Evolutionary conservation across 805 yeast genomes (phyloP).

Genomic region (Kregervanrija delftensis): DNA sequence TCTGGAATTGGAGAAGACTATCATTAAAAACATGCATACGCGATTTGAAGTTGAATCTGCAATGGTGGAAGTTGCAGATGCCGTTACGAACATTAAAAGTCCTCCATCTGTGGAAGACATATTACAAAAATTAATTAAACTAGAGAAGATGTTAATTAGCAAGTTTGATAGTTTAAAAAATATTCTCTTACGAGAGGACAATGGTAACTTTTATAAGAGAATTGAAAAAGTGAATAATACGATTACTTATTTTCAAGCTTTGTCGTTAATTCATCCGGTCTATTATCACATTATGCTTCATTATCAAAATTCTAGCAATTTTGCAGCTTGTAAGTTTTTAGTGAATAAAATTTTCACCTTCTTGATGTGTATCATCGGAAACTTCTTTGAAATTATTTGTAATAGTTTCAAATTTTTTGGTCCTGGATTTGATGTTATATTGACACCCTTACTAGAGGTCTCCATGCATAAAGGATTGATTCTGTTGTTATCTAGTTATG

Average conservation of each 20-base stretch:
- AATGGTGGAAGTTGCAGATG: constrained; percentile 29
- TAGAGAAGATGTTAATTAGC: constrained; percentile 30
- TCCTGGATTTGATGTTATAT: constrained; percentile 31
- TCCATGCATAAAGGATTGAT: constrained; percentile 32
- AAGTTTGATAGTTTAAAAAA: constrained; percentile 27
- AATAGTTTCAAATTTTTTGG: constrained; percentile 24
- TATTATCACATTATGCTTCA: constrained; percentile 36
- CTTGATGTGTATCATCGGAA: constrained; percentile 29
- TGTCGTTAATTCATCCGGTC: constrained; percentile 32
- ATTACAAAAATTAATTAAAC: constrained; percentile 25
- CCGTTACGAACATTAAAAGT: constrained; percentile 34
- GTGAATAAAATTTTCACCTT: constrained; percentile 28
- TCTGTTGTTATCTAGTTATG: constrained; percentile 12
- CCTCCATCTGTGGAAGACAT: constrained; percentile 33
- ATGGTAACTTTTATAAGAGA: constrained; percentile 14
- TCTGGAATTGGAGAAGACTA: constrained; percentile 34
- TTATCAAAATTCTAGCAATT: constrained; percentile 30
- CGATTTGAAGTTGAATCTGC: constrained; percentile 26
- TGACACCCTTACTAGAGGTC: constrained; percentile 32
- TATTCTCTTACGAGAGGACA: constrained; percentile 19
- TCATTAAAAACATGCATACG: constrained; percentile 27
- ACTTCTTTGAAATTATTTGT: constrained; percentile 30
- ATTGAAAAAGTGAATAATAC: constrained; percentile 18
- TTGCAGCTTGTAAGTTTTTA: constrained; percentile 31
- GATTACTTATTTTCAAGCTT: constrained; percentile 19